phyloP scores from a whole-genome alignment of 805 yeast species.

The Wickerhamomyces kurtzmanii region DNA sequence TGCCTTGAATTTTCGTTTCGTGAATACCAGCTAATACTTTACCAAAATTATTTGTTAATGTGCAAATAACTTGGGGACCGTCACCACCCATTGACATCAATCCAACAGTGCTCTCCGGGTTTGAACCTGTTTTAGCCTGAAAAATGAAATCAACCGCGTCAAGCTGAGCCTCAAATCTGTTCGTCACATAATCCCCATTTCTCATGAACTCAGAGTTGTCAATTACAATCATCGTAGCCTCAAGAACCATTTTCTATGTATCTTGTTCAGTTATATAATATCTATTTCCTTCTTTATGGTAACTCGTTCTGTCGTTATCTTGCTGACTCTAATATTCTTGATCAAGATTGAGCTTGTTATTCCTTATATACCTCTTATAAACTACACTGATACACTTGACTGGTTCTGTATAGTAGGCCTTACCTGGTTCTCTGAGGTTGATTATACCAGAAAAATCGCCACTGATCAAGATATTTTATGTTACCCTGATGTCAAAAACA shows the following conservation, averaged over 20 bases:
- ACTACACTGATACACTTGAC: too few species aligned
- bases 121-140: constrained; percentile 74
- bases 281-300: too few species aligned
- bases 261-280: too few species aligned
- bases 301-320: too few species aligned
- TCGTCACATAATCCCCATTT: constrained; percentile 87
- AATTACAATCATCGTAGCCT: constrained; percentile 90
- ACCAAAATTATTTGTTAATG: constrained; percentile 82
- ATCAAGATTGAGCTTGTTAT: too few species aligned
- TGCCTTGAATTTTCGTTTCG: constrained; percentile 64
- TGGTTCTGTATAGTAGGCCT: too few species aligned
- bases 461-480: too few species aligned
- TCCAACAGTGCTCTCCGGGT: constrained; percentile 94
- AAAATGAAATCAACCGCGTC: constrained; percentile 85
- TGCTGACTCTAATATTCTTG: too few species aligned
- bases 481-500: too few species aligned
- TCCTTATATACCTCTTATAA: too few species aligned
- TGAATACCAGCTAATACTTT: constrained; percentile 78
- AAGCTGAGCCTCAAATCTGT: constrained; percentile 85
- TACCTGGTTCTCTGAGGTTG: too few species aligned
- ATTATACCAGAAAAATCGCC: too few species aligned
- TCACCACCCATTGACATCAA: constrained; percentile 80
- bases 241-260: constrained; percentile 63
- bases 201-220: constrained; percentile 96
- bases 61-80: constrained; percentile 80